Evolutionary conservation across 371 early-diverging fungal species (phyloP).

Genomic region (Mucor saturninus): DNA sequence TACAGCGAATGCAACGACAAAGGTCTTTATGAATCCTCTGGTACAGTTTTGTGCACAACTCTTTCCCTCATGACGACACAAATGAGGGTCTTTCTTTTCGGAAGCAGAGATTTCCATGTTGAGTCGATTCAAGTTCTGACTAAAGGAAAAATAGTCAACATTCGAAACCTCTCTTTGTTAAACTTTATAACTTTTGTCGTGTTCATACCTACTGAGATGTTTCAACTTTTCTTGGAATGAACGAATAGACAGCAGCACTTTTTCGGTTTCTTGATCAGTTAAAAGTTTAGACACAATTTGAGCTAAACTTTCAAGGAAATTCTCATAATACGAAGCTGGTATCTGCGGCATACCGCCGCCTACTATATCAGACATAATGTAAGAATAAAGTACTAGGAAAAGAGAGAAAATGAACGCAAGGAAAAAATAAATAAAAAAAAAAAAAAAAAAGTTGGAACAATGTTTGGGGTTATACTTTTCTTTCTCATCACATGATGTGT

Average conservation of each 20-base stretch:
- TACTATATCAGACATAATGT: conserved; percentile 7
- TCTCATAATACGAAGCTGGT: conserved; percentile 60
- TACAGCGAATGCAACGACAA: conserved; percentile 69
- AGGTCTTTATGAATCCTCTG: conserved; percentile 77
- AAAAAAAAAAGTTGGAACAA: not conserved
- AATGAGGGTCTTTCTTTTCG: conserved; percentile 26
- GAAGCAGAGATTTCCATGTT: conserved; percentile 51
- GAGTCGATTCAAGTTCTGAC: conserved; percentile 65
- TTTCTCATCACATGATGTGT: conserved; percentile 17
- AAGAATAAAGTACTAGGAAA: not conserved
- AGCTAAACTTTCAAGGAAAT: conserved; percentile 81
- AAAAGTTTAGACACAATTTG: conserved; percentile 75
- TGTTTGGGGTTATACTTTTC: conserved; percentile 1
- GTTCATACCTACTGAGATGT: conserved; percentile 64
- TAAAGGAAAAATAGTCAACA: conserved; percentile 15
- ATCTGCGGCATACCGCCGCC: conserved; percentile 25
- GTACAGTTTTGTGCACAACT: conserved; percentile 77
- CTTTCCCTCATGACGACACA: conserved; percentile 78
- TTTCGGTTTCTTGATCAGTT: conserved; percentile 83
- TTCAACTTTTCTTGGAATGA: conserved; percentile 73
- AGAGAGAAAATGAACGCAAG: conserved; percentile 1
- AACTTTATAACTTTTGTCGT: not conserved
- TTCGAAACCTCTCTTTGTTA: conserved; percentile 10
- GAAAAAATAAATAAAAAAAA: conserved; percentile 1
- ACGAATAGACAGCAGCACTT: conserved; percentile 67